Conservation (phyloP, 257 asterid species). For the Jaltomata sinuosa region DNA sequence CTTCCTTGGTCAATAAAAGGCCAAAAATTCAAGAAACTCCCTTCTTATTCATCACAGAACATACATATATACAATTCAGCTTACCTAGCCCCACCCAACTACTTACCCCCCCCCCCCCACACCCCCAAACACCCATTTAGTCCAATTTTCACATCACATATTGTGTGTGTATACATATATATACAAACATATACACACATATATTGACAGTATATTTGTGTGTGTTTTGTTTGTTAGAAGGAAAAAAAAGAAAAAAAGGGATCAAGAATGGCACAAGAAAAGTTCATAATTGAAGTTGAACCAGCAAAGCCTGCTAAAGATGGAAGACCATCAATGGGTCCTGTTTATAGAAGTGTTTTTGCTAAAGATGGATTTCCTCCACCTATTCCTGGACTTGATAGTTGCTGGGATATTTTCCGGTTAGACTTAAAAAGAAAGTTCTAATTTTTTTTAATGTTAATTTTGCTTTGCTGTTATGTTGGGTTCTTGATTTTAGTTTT, state of each 20-base stretch:
- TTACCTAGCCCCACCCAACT: background rate
- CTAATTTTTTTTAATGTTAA: background rate
- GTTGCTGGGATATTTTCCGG: constrained; percentile 97
- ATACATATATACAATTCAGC: background rate
- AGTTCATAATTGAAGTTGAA: constrained; percentile 57
- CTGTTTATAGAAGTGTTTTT: constrained; percentile 60
- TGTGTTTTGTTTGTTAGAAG: background rate
- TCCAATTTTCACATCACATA: background rate
- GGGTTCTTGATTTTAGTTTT: background rate
- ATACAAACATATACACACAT: background rate
- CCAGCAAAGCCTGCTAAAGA: constrained; percentile 56
- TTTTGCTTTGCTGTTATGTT: background rate
- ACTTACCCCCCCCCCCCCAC: background rate
- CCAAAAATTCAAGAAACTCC: background rate
- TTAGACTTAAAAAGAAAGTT: constrained; percentile 11
- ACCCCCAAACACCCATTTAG: background rate
- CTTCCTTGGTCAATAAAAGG: background rate
- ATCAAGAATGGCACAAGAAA: constrained; percentile 34
- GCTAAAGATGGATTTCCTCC: constrained; percentile 79
- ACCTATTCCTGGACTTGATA: constrained; percentile 59
- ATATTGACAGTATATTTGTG: background rate
- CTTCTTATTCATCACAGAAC: background rate
- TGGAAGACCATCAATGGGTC: constrained; percentile 79
- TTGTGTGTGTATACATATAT: background rate
- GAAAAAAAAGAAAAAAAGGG: background rate